Conservation (phyloP, 2,329 filamentous ascomycete species). For the Monosporascus sp. region DNA sequence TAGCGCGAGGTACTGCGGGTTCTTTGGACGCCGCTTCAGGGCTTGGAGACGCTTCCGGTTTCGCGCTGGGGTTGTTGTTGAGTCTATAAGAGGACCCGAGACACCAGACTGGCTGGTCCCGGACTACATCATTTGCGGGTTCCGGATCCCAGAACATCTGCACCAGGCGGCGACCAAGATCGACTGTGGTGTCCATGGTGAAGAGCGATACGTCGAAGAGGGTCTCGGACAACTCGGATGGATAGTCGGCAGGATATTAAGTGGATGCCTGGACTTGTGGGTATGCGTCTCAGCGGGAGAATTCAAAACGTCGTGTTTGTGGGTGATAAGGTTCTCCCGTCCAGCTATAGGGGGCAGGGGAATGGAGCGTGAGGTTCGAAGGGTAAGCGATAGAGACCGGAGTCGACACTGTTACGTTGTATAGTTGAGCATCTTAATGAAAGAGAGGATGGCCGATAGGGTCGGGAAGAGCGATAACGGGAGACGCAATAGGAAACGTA, state of each 20-base stretch:
- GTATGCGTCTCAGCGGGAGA: no score
- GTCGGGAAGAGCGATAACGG: no score
- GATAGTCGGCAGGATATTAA: background rate
- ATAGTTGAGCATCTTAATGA: background rate
- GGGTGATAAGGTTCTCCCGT: background rate
- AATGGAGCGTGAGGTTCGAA: background rate
- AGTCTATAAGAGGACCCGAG: slow-evolving; percentile 55
- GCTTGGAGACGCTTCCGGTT: slow-evolving; percentile 11
- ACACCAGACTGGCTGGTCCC: slow-evolving; percentile 76
- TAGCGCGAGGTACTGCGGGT: slow-evolving; percentile 10
- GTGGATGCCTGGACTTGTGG: background rate
- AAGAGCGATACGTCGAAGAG: background rate
- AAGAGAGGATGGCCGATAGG: background rate
- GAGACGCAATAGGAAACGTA: background rate
- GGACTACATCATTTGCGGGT: slow-evolving; percentile 69
- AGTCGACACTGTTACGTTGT: background rate
- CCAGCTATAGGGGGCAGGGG: background rate
- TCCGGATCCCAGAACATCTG: slow-evolving; percentile 91
- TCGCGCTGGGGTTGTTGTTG: slow-evolving; percentile 18
- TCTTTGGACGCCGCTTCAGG: slow-evolving; percentile 11
- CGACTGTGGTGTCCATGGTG: slow-evolving; percentile 47
- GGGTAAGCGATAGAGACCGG: background rate
- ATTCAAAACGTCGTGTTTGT: background rate
- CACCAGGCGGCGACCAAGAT: slow-evolving; percentile 76
- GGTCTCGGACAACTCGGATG: background rate